Conservation (phyloP, 2,329 filamentous ascomycete genomes). For the Aspergillus neoniger region DNA sequence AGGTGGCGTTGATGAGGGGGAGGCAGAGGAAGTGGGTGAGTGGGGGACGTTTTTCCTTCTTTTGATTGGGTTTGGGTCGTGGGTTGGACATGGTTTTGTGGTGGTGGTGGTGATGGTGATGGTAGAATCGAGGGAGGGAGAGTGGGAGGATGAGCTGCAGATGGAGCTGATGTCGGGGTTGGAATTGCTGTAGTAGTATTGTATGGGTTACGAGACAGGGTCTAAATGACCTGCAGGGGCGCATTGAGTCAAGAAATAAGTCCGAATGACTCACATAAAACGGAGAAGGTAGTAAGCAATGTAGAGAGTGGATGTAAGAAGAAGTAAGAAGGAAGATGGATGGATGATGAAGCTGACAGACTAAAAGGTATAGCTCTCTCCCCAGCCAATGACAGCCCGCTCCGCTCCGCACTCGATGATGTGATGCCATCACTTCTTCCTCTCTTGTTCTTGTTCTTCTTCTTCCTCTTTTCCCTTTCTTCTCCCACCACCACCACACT, state of each 20-base stretch:
- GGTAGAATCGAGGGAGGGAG: too few species aligned
- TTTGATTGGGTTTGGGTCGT: conserved; percentile 4
- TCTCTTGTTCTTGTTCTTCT: conserved; percentile 6
- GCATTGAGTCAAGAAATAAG: conserved; percentile 1
- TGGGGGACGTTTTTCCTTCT: conserved; percentile 32
- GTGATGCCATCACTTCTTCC: conserved; percentile 17
- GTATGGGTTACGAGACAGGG: not conserved
- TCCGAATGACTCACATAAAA: too few species aligned
- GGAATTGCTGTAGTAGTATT: conserved; percentile 9
- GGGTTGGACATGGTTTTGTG: conserved; percentile 11
- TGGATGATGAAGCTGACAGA: not conserved
- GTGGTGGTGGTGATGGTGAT: not conserved
- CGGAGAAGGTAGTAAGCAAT: not conserved
- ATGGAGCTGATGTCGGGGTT: not conserved
- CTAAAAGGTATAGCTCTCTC: not conserved
- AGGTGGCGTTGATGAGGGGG: conserved; percentile 63
- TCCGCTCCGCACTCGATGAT: conserved; percentile 9
- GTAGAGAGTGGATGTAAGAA: not conserved
- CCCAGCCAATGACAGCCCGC: not conserved
- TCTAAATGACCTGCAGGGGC: not conserved
- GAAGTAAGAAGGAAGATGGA: not conserved
- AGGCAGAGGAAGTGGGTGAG: conserved; percentile 51
- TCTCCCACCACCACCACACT: not conserved
- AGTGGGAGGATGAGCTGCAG: too few species aligned
- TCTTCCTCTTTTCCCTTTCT: conserved; percentile 1